Conservation (phyloP, 495 filamentous ascomycete genomes). For the Aspergillus olivimuriae region DNA sequence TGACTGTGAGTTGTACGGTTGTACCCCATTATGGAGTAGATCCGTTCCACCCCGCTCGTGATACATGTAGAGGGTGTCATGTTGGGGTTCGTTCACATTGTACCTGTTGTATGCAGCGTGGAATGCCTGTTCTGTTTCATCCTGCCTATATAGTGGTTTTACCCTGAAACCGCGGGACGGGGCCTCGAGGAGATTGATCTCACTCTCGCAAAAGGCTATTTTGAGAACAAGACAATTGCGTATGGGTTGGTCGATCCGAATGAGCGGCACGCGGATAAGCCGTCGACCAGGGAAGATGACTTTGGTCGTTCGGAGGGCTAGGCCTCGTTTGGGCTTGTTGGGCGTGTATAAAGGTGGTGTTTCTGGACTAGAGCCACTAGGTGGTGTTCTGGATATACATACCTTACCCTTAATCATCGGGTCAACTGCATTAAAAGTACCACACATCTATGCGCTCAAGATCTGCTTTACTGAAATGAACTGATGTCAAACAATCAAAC, state of each 20-base stretch:
- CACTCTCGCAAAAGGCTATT: slow-evolving; percentile 63
- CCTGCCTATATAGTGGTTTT: slow-evolving; percentile 63
- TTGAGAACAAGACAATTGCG: slow-evolving; percentile 48
- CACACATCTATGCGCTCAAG: no score
- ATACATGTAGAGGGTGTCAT: slow-evolving; percentile 57
- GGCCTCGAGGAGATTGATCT: slow-evolving; percentile 67
- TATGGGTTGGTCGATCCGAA: slow-evolving; percentile 41
- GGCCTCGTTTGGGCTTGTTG: no score
- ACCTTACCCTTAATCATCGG: no score
- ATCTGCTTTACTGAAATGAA: no score
- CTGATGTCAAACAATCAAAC: no score
- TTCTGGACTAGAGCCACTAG: no score
- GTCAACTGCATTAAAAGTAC: no score
- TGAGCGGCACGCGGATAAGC: slow-evolving; percentile 7
- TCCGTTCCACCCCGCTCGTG: no score
- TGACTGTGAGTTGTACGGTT: slow-evolving; percentile 29
- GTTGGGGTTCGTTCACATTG: slow-evolving; percentile 71
- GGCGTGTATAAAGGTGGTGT: no score
- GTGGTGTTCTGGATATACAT: no score
- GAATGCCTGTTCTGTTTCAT: slow-evolving; percentile 56
- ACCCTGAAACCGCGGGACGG: slow-evolving; percentile 56
- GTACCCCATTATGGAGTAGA: no score
- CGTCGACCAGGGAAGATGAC: not conserved
- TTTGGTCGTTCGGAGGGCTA: not conserved
- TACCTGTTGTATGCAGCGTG: slow-evolving; percentile 65